Base-by-base conservation (phyloP, 129 eudicot genomes). In the Centrapalus pauciflorus region DNA sequence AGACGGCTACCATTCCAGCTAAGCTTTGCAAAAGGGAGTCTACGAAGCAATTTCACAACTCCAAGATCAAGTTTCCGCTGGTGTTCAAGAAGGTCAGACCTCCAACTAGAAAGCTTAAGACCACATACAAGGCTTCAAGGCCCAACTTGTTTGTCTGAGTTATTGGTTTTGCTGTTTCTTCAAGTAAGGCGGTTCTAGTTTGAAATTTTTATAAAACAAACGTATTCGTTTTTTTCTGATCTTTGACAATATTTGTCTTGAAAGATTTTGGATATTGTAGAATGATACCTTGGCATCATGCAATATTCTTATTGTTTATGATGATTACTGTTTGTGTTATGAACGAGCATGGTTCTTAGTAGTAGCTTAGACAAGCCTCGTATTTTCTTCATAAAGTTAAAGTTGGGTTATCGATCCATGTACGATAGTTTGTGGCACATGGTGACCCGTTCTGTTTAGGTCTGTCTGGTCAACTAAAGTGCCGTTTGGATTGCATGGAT, bases 1-100 rank as follows among this genome's bases (percentile, higher is more conserved):
- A 83, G 61, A 83, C 88, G 0, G 88, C 84, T 32, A 82, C 84
- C n/a, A 76, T 82, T 17, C 84, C 87, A 0, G 87, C 83, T 20
- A 75, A 78, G 51, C 81, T 82, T 13, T 82, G 87, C 84, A 82
- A 82, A 70, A 78, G 87, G 65, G 87, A 82, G 69, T 78, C 81
- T 70, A 70, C 84, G 2, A 82, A 82, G 64, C 87, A 82, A 16
- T 82, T 82, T 61, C 87, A 82, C 37, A 71, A 76, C 55, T 67
- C 76, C 10, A 76, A 82, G 35, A 82, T 82, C 76, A 82, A 79
- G 84, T 82, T 82, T 70, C 87, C 87, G 0, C 58, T 78, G 73
- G 84, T 79, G 64, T 79, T 82, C 70, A 82, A 67, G 84, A 82
- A 82, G 60, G 77, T 82, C 21, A 66, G 87, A 27, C 87, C 84